Evolutionary conservation across 176 grass and related monocot genomes (phyloP).

Genomic region (Rhipidocladum racemiflorum): DNA sequence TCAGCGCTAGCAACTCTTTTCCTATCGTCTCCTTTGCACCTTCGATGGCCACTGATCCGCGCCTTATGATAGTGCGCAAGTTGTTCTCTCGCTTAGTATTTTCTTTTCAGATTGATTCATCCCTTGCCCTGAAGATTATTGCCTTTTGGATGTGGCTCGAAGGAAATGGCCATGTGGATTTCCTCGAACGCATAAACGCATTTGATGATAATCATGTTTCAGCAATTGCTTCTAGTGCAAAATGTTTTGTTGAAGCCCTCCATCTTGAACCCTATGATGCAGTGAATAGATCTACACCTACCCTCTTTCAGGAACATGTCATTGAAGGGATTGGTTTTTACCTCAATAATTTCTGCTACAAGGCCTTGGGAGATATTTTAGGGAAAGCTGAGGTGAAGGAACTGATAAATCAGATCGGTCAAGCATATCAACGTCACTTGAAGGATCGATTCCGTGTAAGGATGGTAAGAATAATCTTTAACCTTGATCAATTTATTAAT

Average conservation of each 20-base stretch:
- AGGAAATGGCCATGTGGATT: constrained; percentile 16
- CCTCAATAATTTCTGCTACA: constrained; percentile 29
- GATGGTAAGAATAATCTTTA: constrained; percentile 11
- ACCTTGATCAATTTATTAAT: neutral
- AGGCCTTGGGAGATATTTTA: neutral
- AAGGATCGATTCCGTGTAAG: neutral
- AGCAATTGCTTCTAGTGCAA: neutral
- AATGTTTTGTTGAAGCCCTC: neutral
- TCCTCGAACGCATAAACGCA: neutral
- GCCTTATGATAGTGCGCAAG: constrained; percentile 12
- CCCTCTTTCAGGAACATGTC: constrained; percentile 7
- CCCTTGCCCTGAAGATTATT: constrained; percentile 49
- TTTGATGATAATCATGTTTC: neutral
- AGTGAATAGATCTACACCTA: neutral
- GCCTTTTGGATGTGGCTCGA: constrained; percentile 69
- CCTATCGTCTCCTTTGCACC: neutral
- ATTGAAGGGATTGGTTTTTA: constrained; percentile 16
- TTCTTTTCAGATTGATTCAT: constrained; percentile 35
- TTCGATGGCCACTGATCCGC: constrained; percentile 8
- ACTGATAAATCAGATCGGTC: neutral
- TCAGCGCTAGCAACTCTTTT: neutral
- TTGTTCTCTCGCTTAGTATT: constrained; percentile 49
- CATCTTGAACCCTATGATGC: neutral
- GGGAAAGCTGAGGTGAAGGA: neutral
- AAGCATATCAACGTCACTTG: neutral